Conservation (phyloP, 805 yeast genomes). For the Pichia gijzeniarum region DNA sequence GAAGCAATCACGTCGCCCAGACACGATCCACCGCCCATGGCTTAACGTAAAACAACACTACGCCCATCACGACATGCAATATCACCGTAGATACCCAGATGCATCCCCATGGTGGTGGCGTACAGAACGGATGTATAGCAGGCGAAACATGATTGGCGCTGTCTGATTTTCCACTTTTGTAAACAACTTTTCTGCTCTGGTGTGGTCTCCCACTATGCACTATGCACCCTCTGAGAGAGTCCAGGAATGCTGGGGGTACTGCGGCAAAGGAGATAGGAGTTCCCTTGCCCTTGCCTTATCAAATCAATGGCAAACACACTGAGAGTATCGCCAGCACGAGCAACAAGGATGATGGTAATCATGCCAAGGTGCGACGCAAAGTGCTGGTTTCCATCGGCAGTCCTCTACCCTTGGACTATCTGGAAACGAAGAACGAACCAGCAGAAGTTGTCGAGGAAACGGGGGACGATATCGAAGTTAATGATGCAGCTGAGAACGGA, state of each 20-base stretch:
- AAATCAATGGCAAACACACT: neutral
- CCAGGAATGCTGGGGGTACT: too few species aligned
- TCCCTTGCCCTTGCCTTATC: conserved; percentile 7
- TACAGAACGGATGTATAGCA: too few species aligned
- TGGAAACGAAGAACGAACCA: neutral
- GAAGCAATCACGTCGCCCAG: too few species aligned
- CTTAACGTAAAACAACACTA: too few species aligned
- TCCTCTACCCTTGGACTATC: conserved; percentile 24
- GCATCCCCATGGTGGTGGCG: too few species aligned
- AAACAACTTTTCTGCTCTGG: neutral
- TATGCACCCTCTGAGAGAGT: too few species aligned
- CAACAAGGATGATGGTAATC: neutral
- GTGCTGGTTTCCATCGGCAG: conserved; percentile 16
- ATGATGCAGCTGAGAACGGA: neutral
- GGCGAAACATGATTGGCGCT: too few species aligned
- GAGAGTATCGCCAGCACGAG: neutral
- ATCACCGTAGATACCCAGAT: too few species aligned
- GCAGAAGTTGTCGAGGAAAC: neutral
- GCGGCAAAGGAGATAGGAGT: neutral
- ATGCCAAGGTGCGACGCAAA: conserved; percentile 2
- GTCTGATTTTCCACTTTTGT: neutral
- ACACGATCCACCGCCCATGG: too few species aligned
- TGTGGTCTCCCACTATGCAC: too few species aligned
- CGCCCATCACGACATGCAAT: too few species aligned
- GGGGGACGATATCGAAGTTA: neutral